These are phyloP conservation scores for Trichosporon sp. DNA, from an alignment of 1,284 basidiomycete species.

Conservation along the genomic window DNA sequence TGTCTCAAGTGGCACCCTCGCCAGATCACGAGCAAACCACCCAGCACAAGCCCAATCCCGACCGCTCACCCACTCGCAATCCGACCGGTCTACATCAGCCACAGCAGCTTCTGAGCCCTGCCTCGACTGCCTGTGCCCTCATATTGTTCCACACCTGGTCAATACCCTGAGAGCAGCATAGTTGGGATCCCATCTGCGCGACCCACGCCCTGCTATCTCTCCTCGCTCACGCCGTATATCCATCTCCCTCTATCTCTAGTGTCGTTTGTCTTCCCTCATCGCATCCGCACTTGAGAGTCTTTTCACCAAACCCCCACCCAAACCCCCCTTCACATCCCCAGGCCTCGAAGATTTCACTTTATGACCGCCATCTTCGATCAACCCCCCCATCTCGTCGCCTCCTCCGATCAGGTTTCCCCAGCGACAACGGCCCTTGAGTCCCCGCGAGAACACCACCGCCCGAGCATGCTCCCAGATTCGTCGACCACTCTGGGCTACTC, in stretches of 20 bases:
- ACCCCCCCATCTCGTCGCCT: neutral
- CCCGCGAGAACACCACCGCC: neutral
- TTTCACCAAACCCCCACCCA: neutral
- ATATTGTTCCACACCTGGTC: neutral
- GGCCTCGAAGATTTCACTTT: neutral
- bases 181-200: neutral
- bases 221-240: neutral
- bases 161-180: neutral
- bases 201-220: neutral
- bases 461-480: slow-evolving; percentile 1
- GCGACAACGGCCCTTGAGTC: slow-evolving; percentile 1
- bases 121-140: neutral
- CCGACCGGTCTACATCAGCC: neutral
- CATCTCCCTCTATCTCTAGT: neutral
- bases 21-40: neutral
- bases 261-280: neutral
- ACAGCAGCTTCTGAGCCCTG: neutral
- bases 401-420: neutral
- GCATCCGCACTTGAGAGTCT: neutral
- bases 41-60: neutral
- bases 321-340: neutral
- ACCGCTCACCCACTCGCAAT: neutral
- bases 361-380: slow-evolving; percentile 1
- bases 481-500: neutral
- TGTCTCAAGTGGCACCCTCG: neutral